Conservation (phyloP, 371 early-diverging fungal species). For the Ecytonucleospora hepatopenaei region DNA sequence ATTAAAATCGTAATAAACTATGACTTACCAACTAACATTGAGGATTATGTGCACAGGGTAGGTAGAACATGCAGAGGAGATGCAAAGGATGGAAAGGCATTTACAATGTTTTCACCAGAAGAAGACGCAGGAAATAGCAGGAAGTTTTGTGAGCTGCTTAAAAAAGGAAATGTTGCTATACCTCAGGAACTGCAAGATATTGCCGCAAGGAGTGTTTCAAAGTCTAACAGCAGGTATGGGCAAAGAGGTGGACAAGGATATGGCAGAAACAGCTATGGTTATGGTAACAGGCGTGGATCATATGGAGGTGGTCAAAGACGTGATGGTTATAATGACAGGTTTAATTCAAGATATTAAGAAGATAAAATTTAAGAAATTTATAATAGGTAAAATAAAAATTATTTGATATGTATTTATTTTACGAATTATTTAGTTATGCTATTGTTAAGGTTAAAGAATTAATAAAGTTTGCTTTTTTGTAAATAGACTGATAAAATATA, state of each 20-base stretch:
- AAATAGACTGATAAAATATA: no score
- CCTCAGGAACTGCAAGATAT: slow-evolving; percentile 70
- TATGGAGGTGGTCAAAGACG: slow-evolving; percentile 13
- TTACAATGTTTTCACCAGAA: slow-evolving; percentile 77
- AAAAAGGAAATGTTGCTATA: slow-evolving; percentile 80
- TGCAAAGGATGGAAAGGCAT: slow-evolving; percentile 72
- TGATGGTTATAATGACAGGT: no score
- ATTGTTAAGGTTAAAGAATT: neutral
- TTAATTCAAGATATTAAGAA: no score
- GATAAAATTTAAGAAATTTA: slow-evolving; percentile 3
- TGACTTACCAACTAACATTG: slow-evolving; percentile 84
- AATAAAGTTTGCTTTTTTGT: no score
- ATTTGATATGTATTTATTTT: no score
- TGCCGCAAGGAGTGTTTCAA: slow-evolving; percentile 39
- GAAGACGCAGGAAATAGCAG: slow-evolving; percentile 75
- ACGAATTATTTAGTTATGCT: neutral
- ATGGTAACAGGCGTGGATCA: no score
- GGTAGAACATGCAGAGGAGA: slow-evolving; percentile 94
- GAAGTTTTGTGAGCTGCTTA: slow-evolving; percentile 73
- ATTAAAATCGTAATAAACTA: slow-evolving; percentile 93
- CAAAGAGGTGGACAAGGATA: neutral
- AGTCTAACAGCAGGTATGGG: slow-evolving; percentile 25
- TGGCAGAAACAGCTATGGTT: slow-evolving; percentile 9
- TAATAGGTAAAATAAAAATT: neutral
- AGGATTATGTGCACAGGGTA: slow-evolving; percentile 91